Evolutionary conservation across 2,329 filamentous ascomycete genomes (phyloP).

Genomic region (Fusarium camptoceras): DNA sequence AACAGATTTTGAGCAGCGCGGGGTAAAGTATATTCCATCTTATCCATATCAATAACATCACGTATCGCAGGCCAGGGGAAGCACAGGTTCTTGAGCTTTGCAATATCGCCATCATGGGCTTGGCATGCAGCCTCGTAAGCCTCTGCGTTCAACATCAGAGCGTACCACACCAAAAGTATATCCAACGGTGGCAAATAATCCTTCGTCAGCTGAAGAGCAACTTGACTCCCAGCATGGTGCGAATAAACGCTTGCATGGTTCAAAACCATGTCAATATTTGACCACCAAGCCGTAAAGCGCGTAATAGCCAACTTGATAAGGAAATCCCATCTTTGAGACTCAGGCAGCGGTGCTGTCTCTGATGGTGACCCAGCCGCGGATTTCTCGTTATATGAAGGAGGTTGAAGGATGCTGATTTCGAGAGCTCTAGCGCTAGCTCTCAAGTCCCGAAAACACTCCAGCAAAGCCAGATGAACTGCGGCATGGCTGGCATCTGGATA

Average conservation of each 20-base stretch:
- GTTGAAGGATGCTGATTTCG: slow-evolving; percentile 1
- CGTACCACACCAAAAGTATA: slow-evolving; percentile 30
- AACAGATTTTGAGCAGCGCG: slow-evolving; percentile 29
- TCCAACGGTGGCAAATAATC: slow-evolving; percentile 29
- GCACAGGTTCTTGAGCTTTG: slow-evolving; percentile 21
- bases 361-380: not conserved
- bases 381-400: slow-evolving; percentile 16
- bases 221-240: slow-evolving; percentile 20
- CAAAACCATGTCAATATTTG: slow-evolving; percentile 24
- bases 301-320: slow-evolving; percentile 25
- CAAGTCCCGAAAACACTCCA: slow-evolving; percentile 27
- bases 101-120: not conserved
- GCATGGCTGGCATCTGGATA: slow-evolving; percentile 31
- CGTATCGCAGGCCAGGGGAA: slow-evolving; percentile 34
- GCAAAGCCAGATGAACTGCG: slow-evolving; percentile 24
- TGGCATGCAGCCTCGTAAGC: slow-evolving; percentile 19
- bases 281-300: slow-evolving; percentile 28
- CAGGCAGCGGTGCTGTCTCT: not conserved
- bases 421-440: slow-evolving; percentile 16
- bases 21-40: slow-evolving; percentile 13
- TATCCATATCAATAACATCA: slow-evolving; percentile 22
- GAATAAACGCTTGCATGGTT: slow-evolving; percentile 19
- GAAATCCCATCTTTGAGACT: slow-evolving; percentile 30
- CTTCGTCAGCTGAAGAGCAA: slow-evolving; percentile 22
- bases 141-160: slow-evolving; percentile 9